These are phyloP conservation scores for Chloromonas sp. DNA, from an alignment of 163 green algal species.

Conservation along the genomic window DNA sequence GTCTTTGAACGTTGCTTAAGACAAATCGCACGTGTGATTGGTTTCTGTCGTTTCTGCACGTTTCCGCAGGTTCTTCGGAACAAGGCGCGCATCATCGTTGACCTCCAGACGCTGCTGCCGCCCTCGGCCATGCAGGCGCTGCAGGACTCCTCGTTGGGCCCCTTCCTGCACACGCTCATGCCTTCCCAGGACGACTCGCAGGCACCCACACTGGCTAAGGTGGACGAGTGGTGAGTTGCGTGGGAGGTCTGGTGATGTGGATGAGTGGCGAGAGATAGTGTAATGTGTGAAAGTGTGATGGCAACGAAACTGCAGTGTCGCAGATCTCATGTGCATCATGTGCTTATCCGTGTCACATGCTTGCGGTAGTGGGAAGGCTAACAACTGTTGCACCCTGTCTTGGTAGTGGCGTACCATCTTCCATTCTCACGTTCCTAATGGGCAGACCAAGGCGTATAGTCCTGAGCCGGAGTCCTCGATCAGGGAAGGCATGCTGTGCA, in stretches of 20 bases:
- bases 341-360: neutral
- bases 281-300: neutral
- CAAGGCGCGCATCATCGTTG: slow-evolving; percentile 29
- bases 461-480: no score
- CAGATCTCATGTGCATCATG: no score
- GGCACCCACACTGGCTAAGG: neutral
- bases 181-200: neutral
- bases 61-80: neutral
- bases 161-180: slow-evolving; percentile 5
- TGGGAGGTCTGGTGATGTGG: neutral
- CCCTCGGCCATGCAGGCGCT: neutral
- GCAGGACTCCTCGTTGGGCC: neutral
- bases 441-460: no score
- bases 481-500: no score
- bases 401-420: no score
- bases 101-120: slow-evolving; percentile 25
- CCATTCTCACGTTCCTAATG: no score
- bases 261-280: neutral
- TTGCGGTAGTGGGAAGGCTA: no score
- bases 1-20: no score
- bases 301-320: neutral
- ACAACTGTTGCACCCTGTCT: no score
- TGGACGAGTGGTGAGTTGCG: neutral
- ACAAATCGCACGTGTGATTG: no score
- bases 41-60: no score